Percentiles rank a stretch among this genome's conserved stretches.
Evolutionary conservation across 2,329 filamentous ascomycete species (phyloP).

Genomic region (Xylaria arbuscula): DNA sequence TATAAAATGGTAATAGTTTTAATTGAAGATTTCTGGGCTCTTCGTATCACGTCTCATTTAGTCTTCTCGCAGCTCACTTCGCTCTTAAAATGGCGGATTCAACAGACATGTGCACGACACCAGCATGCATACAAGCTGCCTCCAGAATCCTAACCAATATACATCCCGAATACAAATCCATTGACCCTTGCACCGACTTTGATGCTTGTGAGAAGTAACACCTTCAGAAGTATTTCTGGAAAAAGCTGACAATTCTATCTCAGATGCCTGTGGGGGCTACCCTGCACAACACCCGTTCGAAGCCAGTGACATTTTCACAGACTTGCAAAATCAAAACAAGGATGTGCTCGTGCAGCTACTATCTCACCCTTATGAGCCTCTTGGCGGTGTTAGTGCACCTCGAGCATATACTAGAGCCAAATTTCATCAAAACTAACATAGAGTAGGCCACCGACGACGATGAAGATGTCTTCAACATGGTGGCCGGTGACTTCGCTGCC

Average conservation of each 20-base stretch:
- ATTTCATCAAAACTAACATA: background rate
- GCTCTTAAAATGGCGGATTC: background rate
- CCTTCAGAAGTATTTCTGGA: background rate
- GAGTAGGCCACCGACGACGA: constrained; percentile 23
- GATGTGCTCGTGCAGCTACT: constrained; percentile 17
- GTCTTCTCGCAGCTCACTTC: background rate
- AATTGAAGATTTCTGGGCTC: background rate
- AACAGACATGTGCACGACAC: constrained; percentile 19
- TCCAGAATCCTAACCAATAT: constrained; percentile 22
- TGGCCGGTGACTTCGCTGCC: constrained; percentile 23
- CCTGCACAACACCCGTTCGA: constrained; percentile 13
- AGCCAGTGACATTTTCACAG: background rate
- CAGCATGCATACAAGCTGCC: constrained; percentile 17
- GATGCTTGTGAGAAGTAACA: constrained; percentile 21
- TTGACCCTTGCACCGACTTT: constrained; percentile 28
- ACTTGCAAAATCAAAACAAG: background rate
- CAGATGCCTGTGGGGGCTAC: constrained; percentile 23
- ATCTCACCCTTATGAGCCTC: constrained; percentile 16
- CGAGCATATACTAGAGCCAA: background rate
- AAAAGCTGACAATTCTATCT: background rate
- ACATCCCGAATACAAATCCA: constrained; percentile 23
- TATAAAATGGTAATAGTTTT: background rate
- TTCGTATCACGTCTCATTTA: background rate
- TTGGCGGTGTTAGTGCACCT: constrained; percentile 9
- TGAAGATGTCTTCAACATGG: constrained; percentile 26